Percentiles rank a stretch among this genome's conserved stretches.
These are phyloP conservation scores for Epichloe festucae DNA, from an alignment of 2,329 filamentous ascomycete genomes.

Conservation along the genomic window DNA sequence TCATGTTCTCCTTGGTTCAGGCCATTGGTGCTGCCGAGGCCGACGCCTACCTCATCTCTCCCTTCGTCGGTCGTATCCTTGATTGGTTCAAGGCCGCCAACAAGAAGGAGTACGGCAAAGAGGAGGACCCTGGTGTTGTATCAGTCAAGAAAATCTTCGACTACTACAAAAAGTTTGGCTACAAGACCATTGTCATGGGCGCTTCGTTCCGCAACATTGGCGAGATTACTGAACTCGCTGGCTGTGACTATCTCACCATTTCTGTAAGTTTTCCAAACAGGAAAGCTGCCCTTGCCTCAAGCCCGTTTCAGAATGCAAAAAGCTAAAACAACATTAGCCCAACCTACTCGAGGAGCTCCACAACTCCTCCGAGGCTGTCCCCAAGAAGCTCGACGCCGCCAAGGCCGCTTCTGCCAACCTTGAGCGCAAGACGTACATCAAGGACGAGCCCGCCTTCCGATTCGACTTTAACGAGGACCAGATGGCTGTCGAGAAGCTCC, in stretches of 20 bases:
- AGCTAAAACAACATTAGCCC: conserved; percentile 40
- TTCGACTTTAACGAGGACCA: conserved; percentile 99
- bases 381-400: conserved; percentile 79
- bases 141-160: conserved; percentile 92
- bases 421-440: conserved; percentile 82
- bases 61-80: conserved; percentile 97
- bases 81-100: conserved; percentile 97
- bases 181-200: conserved; percentile 99
- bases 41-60: conserved; percentile 92
- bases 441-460: conserved; percentile 81
- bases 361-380: conserved; percentile 69
- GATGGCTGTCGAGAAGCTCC: conserved; percentile 98
- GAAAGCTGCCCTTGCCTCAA: conserved; percentile 10
- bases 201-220: conserved; percentile 93
- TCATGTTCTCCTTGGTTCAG: conserved; percentile 94
- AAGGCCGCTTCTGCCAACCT: conserved; percentile 57
- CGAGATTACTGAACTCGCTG: conserved; percentile 96
- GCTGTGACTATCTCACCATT: conserved; percentile 98
- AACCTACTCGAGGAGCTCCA: conserved; percentile 87
- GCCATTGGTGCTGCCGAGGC: conserved; percentile 95
- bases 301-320: neutral
- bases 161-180: conserved; percentile 99
- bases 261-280: conserved; percentile 44
- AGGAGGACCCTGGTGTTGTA: conserved; percentile 92
- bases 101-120: conserved; percentile 83